Evolutionary conservation across 495 filamentous ascomycete genomes (phyloP), one percentile per base, ranked within the genome.

Genomic region (Hypomontagnella monticulosa): DNA sequence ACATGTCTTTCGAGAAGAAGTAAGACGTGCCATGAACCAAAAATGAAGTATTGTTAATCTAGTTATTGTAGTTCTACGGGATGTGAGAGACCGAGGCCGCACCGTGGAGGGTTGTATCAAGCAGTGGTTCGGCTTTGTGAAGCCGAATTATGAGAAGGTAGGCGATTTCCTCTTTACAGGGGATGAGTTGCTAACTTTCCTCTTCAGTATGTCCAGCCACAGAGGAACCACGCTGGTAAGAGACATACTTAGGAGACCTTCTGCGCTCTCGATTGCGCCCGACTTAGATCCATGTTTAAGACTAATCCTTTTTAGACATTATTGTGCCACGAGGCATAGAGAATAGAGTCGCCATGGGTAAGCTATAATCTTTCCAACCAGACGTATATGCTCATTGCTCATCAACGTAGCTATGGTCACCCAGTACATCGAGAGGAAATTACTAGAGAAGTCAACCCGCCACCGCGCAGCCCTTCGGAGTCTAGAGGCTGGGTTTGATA

Each of bases 31-130:
- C 16, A 43, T 8, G 8, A 7, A 37, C 4, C 20, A 34, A 2
- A 19, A 7, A 41, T 10, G 27, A 33, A 55, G 9, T 16, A 9
- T 14, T 8, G 16, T 42, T 48, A 27, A 47, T 43, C 18, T 41
- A 34, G 14, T 7, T 56, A 11, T 6, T 46, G 5, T 48, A 96
- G 92, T 97, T 62, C 74, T 93, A 37, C 90, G 93, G 67, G 93
- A 97, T 78, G 90, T 97, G 12, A 84, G 82, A 63, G 90, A 96
- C 67, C 83, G 93, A 67, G 92, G 91, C 6, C 83, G 93, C 53
- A 92, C 96, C 60, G 88, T 97, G 57, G 91, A 97, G 64, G 95
- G 95, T 37, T 93, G 93, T 70, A 93, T 98, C 70, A 98, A 98
- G 75, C 95, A 99, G 76, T 99, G 95, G 95, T 97, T 97, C 73